Base-by-base conservation (phyloP, 2,329 filamentous ascomycete species). In the Trichoderma sp. region DNA sequence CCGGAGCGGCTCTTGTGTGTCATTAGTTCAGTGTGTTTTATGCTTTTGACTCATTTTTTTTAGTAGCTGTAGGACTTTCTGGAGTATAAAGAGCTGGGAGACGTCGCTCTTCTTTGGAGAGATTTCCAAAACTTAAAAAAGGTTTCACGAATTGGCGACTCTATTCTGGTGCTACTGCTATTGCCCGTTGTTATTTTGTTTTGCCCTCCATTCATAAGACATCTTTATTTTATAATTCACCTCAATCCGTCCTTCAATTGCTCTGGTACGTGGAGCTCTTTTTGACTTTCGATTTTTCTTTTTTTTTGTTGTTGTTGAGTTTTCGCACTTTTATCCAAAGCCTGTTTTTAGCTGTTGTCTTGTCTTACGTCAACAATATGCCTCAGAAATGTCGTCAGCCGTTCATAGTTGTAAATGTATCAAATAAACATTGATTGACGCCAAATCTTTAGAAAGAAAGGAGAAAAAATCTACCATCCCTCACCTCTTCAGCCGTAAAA, bases 1-100 rank as follows among this genome's bases (percentile, higher is more conserved):
- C 67, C 60, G 35, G 45, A 65, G 71, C 14, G 21, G 45, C n/a
- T 64, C 50, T 38, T 38, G 31, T 73, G 69, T 72, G 69, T 65
- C 71, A 65, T 73, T 50, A 45, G 60, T 33, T 45, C 41, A 45
- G 16, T n/a, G 41, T 2, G 7, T 35, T n/a, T 45, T 62, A 56
- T 56, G 50, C 50, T 45, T 63, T 63, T 63, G 60, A 63, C 60
- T 63, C 60, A 35, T 63, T 63, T 21, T 14, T 63, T 33, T 14
- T 24, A 24, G 50, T 33, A 11, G 16, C 27, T 27, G 27, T 27
- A 27, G 14, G 1, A 16, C 27, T 63, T n/a, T 56, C 8, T 12
- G 21, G 21, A 56, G 50, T 63, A 63, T 63, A 63, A 35, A 21
- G 31, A 35, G 60, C 60, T 21, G 6, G 4, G n/a, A 63, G 60